Evolutionary conservation across 2,329 filamentous ascomycete species (phyloP).

Genomic region (Xenoacremonium recifei): DNA sequence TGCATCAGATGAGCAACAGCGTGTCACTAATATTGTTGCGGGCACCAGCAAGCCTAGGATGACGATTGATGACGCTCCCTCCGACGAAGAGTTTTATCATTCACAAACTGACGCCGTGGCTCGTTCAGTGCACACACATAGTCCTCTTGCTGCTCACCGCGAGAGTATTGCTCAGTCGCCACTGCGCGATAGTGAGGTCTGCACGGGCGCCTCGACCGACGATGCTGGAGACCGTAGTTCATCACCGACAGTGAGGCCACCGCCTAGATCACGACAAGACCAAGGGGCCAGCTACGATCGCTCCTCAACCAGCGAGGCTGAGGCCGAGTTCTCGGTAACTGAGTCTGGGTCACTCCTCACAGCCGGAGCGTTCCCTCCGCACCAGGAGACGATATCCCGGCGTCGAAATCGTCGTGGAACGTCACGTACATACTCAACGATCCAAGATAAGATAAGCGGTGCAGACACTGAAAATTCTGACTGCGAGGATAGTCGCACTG

Average conservation of each 20-base stretch:
- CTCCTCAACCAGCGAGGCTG: conserved; percentile 4
- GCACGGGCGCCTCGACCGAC: conserved; percentile 1
- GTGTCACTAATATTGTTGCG: not conserved
- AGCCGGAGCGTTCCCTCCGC: not conserved
- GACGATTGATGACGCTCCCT: conserved; percentile 4
- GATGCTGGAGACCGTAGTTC: conserved; percentile 6
- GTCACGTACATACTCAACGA: conserved; percentile 3
- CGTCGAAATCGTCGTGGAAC: conserved; percentile 6
- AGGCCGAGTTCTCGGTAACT: not conserved
- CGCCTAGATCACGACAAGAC: conserved; percentile 4
- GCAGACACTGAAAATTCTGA: conserved; percentile 7
- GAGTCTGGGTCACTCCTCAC: not conserved
- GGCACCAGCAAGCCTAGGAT: conserved; percentile 3
- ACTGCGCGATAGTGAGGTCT: conserved; percentile 1
- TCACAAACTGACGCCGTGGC: not conserved
- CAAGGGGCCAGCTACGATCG: conserved; percentile 2
- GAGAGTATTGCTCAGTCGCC: not conserved
- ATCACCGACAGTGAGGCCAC: conserved; percentile 4
- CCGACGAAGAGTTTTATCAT: conserved; percentile 3
- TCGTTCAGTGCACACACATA: conserved; percentile 1
- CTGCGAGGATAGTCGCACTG: conserved; percentile 5
- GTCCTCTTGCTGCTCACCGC: conserved; percentile 1
- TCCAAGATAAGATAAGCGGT: conserved; percentile 6
- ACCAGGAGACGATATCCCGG: conserved; percentile 1
- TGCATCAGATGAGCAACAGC: conserved; percentile 6